Conservation (phyloP, 495 filamentous ascomycete species). For the Terfezia claveryi region DNA sequence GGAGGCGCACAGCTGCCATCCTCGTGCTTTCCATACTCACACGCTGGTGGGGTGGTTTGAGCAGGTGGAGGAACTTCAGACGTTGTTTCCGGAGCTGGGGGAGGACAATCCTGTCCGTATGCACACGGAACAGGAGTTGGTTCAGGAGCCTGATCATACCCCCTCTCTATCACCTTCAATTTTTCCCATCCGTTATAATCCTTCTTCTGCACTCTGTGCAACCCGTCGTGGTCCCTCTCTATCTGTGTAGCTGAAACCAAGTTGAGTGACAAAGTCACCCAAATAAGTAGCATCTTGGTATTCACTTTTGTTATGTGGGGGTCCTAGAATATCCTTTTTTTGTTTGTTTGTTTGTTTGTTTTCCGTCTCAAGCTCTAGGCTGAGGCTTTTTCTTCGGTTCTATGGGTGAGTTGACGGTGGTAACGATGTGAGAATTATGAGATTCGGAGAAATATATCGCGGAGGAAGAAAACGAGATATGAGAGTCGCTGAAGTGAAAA, state of each 20-base stretch:
- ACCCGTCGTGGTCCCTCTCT: neutral
- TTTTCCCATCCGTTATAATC: neutral
- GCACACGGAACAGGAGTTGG: no score
- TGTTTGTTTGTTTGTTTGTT: neutral
- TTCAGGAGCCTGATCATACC: no score
- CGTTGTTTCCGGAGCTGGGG: no score
- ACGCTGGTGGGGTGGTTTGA: no score
- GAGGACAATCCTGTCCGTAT: no score
- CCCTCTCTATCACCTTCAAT: no score
- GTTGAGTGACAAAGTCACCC: neutral
- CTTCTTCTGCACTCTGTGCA: neutral
- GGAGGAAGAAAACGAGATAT: neutral
- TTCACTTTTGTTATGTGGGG: neutral
- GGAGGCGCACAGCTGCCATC: neutral
- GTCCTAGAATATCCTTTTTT: neutral
- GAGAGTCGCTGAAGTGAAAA: neutral
- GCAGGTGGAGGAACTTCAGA: no score
- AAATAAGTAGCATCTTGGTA: neutral
- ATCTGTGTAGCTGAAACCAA: neutral
- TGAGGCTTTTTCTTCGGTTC: neutral
- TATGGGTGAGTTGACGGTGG: neutral
- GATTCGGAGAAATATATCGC: neutral
- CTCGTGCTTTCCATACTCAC: neutral
- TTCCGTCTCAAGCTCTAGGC: neutral
- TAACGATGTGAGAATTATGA: neutral